Conservation (phyloP, 2,329 filamentous ascomycete genomes). For the Sporothrix globosa region DNA sequence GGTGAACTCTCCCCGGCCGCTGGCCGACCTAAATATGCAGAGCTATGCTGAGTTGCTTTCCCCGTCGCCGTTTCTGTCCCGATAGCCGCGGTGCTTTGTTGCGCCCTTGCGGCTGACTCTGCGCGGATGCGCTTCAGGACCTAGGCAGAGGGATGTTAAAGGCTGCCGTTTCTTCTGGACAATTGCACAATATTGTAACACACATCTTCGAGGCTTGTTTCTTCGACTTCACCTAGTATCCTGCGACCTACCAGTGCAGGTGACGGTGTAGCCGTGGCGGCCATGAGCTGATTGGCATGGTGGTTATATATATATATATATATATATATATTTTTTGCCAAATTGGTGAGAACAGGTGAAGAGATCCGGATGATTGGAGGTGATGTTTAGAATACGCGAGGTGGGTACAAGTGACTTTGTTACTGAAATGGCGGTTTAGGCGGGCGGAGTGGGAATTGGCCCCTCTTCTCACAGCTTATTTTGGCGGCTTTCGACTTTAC, state of each 20-base stretch:
- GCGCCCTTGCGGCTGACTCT: conserved; percentile 7
- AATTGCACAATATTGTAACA: conserved; percentile 22
- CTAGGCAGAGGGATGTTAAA: not conserved
- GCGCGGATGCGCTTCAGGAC: conserved; percentile 30
- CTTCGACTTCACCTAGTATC: conserved; percentile 59
- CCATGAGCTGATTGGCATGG: conserved; percentile 21
- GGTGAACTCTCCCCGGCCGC: conserved; percentile 1
- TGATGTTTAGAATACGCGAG: not conserved
- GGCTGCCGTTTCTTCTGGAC: not conserved
- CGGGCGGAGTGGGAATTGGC: not conserved
- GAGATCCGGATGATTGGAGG: no score
- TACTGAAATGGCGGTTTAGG: not conserved
- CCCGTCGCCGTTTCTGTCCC: not conserved
- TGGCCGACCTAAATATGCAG: conserved; percentile 29
- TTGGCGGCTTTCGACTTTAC: not conserved
- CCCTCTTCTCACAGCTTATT: conserved; percentile 21
- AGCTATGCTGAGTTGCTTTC: conserved; percentile 5
- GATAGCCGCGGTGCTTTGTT: not conserved
- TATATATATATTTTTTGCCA: no score
- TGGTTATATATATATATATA: no score
- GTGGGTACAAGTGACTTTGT: not conserved
- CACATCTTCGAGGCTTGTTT: conserved; percentile 63
- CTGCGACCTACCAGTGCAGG: conserved; percentile 52
- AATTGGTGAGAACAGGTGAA: not conserved
- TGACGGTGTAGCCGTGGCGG: conserved; percentile 34